Conservation (phyloP, 192 early-diverging fungal species). For the Irineochytrium annulatum region DNA sequence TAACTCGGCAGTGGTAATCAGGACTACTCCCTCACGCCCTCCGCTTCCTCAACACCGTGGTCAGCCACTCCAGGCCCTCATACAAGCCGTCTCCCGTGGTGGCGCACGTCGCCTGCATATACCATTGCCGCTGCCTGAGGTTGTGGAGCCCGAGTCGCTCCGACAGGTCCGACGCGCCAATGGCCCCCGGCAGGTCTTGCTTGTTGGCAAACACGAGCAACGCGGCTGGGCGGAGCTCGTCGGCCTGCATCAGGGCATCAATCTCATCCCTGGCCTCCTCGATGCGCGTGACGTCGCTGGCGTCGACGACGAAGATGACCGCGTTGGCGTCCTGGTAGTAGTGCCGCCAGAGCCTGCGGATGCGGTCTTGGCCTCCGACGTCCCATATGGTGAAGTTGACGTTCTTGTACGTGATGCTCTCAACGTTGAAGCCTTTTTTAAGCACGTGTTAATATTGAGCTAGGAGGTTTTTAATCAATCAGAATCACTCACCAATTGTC, state of each 20-base stretch:
- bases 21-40: no score
- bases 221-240: slow-evolving; percentile 87
- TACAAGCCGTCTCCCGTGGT: slow-evolving; percentile 93
- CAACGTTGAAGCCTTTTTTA: slow-evolving; percentile 87
- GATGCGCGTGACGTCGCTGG: slow-evolving; percentile 93
- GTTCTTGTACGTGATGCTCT: slow-evolving; percentile 98
- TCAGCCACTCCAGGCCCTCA: slow-evolving; percentile 96
- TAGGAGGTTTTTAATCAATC: no score
- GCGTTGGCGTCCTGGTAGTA: slow-evolving; percentile 97
- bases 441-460: no score
- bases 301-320: slow-evolving; percentile 97
- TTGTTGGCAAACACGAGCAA: slow-evolving; percentile 98
- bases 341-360: slow-evolving; percentile 96
- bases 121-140: slow-evolving; percentile 82
- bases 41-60: slow-evolving; percentile 33
- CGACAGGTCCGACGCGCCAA: slow-evolving; percentile 89
- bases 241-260: slow-evolving; percentile 91
- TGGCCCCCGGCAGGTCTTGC: slow-evolving; percentile 96
- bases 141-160: slow-evolving; percentile 87
- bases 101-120: slow-evolving; percentile 91
- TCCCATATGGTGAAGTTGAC: slow-evolving; percentile 98
- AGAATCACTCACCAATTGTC: slow-evolving; percentile 76
- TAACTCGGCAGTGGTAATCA: no score
- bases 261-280: slow-evolving; percentile 91
- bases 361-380: slow-evolving; percentile 98